phyloP scores from a whole-genome alignment of 2,329 filamentous ascomycete species.

The Chaetomiaceae sp. region DNA sequence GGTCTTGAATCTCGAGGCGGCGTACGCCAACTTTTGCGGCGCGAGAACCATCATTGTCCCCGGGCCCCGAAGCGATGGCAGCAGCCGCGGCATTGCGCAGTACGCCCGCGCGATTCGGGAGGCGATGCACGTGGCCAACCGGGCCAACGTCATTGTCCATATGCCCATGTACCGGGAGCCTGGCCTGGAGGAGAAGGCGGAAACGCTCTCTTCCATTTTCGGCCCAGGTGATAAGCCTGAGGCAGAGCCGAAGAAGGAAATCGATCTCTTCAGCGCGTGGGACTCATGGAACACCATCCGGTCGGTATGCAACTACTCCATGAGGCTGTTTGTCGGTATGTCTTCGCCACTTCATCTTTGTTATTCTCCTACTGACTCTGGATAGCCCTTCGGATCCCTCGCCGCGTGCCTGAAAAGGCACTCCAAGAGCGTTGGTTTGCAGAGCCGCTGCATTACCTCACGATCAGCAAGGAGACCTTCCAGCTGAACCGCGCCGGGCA shows the following conservation, averaged over 20 bases:
- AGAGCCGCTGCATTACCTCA: constrained; percentile 61
- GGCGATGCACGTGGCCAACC: constrained; percentile 67
- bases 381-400: constrained; percentile 54
- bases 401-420: constrained; percentile 53
- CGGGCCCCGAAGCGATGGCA: constrained; percentile 60
- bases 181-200: constrained; percentile 48
- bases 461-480: constrained; percentile 51
- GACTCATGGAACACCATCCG: constrained; percentile 90
- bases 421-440: constrained; percentile 66
- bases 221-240: constrained; percentile 31
- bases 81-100: constrained; percentile 56
- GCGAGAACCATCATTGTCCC: constrained; percentile 77
- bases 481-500: constrained; percentile 57
- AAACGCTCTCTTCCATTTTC: constrained; percentile 48
- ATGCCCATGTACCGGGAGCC: constrained; percentile 78
- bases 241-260: constrained; percentile 39
- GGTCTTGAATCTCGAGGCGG: constrained; percentile 83
- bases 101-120: constrained; percentile 84
- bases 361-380: neutral
- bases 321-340: constrained; percentile 80
- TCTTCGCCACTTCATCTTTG: constrained; percentile 4
- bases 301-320: constrained; percentile 78
- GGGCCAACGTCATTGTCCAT: constrained; percentile 75
- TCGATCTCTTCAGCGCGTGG: constrained; percentile 78
- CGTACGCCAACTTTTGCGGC: constrained; percentile 94